Base-by-base conservation (phyloP, 2,329 filamentous ascomycete species). In the Didymosphaeria variabile region DNA sequence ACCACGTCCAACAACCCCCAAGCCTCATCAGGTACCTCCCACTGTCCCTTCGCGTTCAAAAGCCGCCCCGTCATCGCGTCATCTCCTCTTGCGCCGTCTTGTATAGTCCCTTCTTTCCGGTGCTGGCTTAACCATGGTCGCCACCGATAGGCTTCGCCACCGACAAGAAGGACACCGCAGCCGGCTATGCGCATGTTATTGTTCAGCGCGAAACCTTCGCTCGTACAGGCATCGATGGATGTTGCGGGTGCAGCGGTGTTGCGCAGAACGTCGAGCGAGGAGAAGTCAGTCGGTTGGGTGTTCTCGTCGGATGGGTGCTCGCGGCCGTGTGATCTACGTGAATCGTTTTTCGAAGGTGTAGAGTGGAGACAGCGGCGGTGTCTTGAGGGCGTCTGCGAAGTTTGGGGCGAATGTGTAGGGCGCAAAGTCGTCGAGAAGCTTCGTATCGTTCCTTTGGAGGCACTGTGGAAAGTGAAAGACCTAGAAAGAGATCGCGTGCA, bases 121-220 rank as follows among this genome's bases (percentile, higher is more conserved):
- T 63, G 65, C 45, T 72, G 81, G 4, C 76, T 78, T 62, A 86
- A 79, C 93, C 94, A 97, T 5, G 95, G 95, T 74, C 87, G 83
- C 95, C 95, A 99, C 54, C 84, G 81, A 77, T 97, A 98, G 0
- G 90, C 93, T 79, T 98, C 93, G 6, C 94, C 94, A 44, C 88
- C 90, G 1, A 97, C 86, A 5, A 99, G 84, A 63, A 99, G 76
- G 29, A 93, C 86, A 0, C 93, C 94, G 55, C 87, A 85, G 0
- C 87, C 87, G 1, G 82, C 80, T 32, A 97, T 87, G 56, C 87
- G 88, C 38, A 91, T 81, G 12, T 94, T 93, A 70, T 89, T 96
- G 79, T 95, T 91, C 49, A 99, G 83, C 66, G 91, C 88, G 78
- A 99, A 99, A 1, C 95, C 95, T 70, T 94, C 89, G 61, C 86